These are phyloP conservation scores for Penicillium italicum DNA, from an alignment of 2,329 filamentous ascomycete species.

Conservation along the genomic window DNA sequence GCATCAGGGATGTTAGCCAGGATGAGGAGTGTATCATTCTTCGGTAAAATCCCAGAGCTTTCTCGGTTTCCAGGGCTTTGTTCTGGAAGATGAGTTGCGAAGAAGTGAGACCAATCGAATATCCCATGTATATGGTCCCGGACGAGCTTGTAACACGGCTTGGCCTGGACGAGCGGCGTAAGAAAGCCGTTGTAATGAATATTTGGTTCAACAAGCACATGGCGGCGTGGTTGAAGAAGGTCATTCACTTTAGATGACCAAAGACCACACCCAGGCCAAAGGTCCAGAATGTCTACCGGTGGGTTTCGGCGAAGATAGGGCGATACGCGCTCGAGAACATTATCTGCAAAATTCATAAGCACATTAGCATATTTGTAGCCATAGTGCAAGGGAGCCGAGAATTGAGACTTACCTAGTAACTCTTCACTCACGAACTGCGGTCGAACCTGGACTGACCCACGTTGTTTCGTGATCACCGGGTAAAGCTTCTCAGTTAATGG, in stretches of 20 bases:
- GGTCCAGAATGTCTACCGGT: conserved; percentile 81
- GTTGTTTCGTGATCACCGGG: not conserved
- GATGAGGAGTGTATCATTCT: conserved; percentile 72
- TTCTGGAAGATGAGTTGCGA: conserved; percentile 47
- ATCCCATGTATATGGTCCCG: conserved; percentile 55
- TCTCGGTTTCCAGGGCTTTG: conserved; percentile 47
- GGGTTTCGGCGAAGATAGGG: conserved; percentile 64
- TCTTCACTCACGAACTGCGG: conserved; percentile 31
- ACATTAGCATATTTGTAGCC: not conserved
- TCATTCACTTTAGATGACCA: conserved; percentile 77
- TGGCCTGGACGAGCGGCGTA: conserved; percentile 51
- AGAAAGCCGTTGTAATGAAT: conserved; percentile 55
- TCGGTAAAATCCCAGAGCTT: conserved; percentile 41
- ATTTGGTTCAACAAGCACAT: conserved; percentile 77
- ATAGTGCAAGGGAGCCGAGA: no score
- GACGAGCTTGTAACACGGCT: conserved; percentile 49
- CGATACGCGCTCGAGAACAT: conserved; percentile 66
- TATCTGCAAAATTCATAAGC: conserved; percentile 48
- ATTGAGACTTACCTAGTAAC: conserved; percentile 32
- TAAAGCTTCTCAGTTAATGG: conserved; percentile 19
- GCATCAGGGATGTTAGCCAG: conserved; percentile 62
- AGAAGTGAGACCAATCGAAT: conserved; percentile 49
- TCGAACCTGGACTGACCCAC: conserved; percentile 4
- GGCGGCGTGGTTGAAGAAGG: conserved; percentile 70
- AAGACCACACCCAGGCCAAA: conserved; percentile 75